phyloP scores from a whole-genome alignment of 2,329 filamentous ascomycete genomes.

The Raffaelea deltoideospora region DNA sequence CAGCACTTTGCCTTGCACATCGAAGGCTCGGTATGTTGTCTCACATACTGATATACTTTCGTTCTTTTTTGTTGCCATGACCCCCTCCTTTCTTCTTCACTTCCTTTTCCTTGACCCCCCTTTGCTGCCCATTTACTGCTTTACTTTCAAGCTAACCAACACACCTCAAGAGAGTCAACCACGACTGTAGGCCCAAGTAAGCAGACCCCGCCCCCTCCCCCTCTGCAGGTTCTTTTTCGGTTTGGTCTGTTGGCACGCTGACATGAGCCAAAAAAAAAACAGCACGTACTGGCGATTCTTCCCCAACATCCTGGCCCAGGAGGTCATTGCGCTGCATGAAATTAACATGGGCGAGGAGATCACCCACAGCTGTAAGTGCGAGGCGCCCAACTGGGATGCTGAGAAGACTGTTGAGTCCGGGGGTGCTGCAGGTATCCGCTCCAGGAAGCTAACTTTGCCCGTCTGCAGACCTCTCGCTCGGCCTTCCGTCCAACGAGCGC shows the following conservation, averaged over 20 bases:
- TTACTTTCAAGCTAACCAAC: no score
- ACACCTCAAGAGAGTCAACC: conserved; percentile 14
- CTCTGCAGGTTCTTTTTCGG: no score
- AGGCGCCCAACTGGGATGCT: neutral
- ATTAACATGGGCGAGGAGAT: conserved; percentile 13
- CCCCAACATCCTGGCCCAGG: conserved; percentile 11
- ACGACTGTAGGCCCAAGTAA: conserved; percentile 13
- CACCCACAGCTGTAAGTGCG: conserved; percentile 13
- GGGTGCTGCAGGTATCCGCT: no score
- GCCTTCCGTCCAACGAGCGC: conserved; percentile 13
- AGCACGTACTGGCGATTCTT: conserved; percentile 13
- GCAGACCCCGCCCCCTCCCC: no score
- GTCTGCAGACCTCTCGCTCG: conserved; percentile 12
- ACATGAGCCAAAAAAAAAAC: no score
- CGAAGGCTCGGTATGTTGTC: conserved; percentile 10
- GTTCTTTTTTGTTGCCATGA: no score
- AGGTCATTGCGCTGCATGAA: conserved; percentile 11
- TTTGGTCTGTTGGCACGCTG: no score
- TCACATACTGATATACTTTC: no score
- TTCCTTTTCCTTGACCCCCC: no score
- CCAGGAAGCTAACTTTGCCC: no score
- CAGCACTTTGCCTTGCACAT: conserved; percentile 12
- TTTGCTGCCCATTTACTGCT: no score
- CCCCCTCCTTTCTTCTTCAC: no score
- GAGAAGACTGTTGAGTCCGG: conserved; percentile 6